These are phyloP conservation scores for Wickerhamomyces rabaulensis DNA, from an alignment of 805 yeast genomes.

Conservation along the genomic window DNA sequence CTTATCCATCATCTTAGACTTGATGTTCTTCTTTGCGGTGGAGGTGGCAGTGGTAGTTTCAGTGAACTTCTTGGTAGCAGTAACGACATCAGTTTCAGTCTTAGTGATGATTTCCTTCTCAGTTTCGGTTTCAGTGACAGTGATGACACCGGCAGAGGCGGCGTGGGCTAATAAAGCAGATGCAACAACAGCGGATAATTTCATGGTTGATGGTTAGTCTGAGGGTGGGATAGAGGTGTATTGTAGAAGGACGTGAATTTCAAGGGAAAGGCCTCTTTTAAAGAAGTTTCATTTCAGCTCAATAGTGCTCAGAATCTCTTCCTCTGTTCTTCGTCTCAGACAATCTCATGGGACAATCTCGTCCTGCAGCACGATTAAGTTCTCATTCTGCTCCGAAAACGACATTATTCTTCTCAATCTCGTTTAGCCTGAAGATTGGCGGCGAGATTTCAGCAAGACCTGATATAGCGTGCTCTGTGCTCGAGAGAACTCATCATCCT, in stretches of 20 bases:
- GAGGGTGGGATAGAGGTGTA: not conserved
- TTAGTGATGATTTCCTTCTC: not conserved
- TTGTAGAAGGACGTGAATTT: not conserved
- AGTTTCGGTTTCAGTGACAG: constrained; percentile 2
- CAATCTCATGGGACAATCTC: too few species aligned
- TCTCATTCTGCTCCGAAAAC: not conserved
- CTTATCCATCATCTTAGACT: not conserved
- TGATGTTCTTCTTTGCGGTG: not conserved
- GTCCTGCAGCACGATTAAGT: not conserved
- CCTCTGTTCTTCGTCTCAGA: too few species aligned
- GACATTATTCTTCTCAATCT: not conserved
- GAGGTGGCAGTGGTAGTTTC: not conserved
- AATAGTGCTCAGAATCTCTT: not conserved
- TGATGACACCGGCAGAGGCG: not conserved
- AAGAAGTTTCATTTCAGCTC: too few species aligned
- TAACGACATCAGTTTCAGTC: not conserved
- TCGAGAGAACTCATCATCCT: too few species aligned
- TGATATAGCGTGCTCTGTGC: too few species aligned
- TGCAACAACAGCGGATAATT: not conserved
- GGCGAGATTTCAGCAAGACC: not conserved
- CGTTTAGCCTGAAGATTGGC: not conserved
- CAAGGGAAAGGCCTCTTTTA: not conserved
- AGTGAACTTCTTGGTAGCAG: constrained; percentile 4
- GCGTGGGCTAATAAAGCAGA: not conserved
- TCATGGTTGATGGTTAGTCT: not conserved